These are phyloP conservation scores for Blastobotrys attinorum DNA, from an alignment of 805 yeast species.

Conservation along the genomic window DNA sequence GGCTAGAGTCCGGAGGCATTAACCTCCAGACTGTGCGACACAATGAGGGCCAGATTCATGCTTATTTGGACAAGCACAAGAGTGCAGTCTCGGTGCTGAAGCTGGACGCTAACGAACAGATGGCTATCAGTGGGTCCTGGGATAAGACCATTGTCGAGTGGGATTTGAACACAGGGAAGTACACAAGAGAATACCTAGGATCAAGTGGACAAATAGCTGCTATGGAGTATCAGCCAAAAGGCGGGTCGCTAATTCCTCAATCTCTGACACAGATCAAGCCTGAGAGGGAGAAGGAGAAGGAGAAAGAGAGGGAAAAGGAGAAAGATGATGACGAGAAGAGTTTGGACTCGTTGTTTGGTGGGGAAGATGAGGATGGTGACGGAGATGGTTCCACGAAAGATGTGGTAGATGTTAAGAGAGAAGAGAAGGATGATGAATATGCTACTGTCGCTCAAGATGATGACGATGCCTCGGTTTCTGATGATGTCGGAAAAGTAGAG, in stretches of 20 bases:
- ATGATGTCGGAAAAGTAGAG: slow-evolving; percentile 1
- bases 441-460: slow-evolving; percentile 8
- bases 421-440: slow-evolving; percentile 11
- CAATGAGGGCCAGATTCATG: slow-evolving; percentile 72
- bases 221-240: slow-evolving; percentile 46
- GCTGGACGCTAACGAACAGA: slow-evolving; percentile 53
- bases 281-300: slow-evolving; percentile 3
- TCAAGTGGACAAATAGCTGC: slow-evolving; percentile 74
- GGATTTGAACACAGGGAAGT: slow-evolving; percentile 74
- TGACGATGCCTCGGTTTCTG: slow-evolving; percentile 1
- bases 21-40: slow-evolving; percentile 74
- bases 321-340: slow-evolving; percentile 15
- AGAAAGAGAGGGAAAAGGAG: too few species aligned
- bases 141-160: slow-evolving; percentile 72
- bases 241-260: slow-evolving; percentile 19
- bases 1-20: slow-evolving; percentile 74
- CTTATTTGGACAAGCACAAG: slow-evolving; percentile 64
- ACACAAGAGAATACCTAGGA: slow-evolving; percentile 41
- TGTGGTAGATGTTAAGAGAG: slow-evolving; percentile 11
- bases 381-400: slow-evolving; percentile 8
- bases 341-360: slow-evolving; percentile 55
- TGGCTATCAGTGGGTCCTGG: slow-evolving; percentile 82
- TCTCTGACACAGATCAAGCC: slow-evolving; percentile 6
- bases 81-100: slow-evolving; percentile 67
- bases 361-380: slow-evolving; percentile 38